Evolutionary conservation across 768 basidiomycete species (phyloP), one percentile per base, ranked within the genome.

Genomic region (Leucocoprinus leucothites): DNA sequence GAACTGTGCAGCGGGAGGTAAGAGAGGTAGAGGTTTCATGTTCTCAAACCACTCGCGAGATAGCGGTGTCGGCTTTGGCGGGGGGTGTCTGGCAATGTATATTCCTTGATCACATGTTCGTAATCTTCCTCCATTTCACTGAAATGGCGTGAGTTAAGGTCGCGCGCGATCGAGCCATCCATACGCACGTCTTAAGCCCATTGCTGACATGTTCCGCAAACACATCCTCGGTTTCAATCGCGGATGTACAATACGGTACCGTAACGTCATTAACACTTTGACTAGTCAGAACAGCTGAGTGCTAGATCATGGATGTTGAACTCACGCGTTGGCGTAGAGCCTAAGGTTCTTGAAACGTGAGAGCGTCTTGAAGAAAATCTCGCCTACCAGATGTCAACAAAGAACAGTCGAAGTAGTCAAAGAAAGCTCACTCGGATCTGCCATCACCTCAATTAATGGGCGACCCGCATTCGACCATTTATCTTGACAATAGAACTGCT

Each of bases 241-340:
- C 83, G 6, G 89, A 82, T 1, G 90, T 92, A 14, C 87, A 71
- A 63, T 89, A 95, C 0, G 94, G 90, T 1, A 96, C 93, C 0
- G 92, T 92, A 2, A 72, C 54, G 61, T 95, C 93, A 61, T 87
- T 84, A 14, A 91, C 68, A 2, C 86, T 87, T 57, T 18, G 13
- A 38, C 21, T 44, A 46, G 51, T 51, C 46, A 40, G 19, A 14
- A 13, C 16, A 36, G 22, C 38, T 42, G 5, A 49, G 58, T 18
- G 58, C n/a, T 4, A 45, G 9, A 28, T 36, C 19, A 21, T 28
- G 25, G 42, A 9, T 28, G 8, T 35, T n/a, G 14, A 53, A 72
- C 85, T 61, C 58, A 88, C 82, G 85, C 79, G 69, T 94, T 95
- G 2, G 91, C 94, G 58, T 90, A 95, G 48, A 95, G 81, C 48